Evolutionary conservation across 768 basidiomycete genomes (phyloP).

Genomic region (Lepiota venenata): DNA sequence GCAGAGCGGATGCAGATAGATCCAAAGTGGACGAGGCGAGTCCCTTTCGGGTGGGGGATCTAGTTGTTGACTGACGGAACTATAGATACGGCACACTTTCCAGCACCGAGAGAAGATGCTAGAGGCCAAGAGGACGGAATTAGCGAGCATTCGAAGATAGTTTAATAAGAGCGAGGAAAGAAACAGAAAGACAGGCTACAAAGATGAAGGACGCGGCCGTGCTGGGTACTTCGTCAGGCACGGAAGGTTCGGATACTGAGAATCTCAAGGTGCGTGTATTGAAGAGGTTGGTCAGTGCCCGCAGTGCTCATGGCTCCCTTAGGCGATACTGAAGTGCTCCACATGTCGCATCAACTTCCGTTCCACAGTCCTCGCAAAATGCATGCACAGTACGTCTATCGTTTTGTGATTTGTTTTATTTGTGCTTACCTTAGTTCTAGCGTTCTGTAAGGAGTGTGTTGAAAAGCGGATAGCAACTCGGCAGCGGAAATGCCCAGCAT

Average conservation of each 20-base stretch:
- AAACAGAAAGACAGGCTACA: not conserved
- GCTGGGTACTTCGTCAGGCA: not conserved
- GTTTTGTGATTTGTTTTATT: not conserved
- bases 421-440: constrained; percentile 32
- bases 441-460: constrained; percentile 82
- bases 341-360: constrained; percentile 81
- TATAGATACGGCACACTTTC: constrained; percentile 16
- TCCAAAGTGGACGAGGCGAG: constrained; percentile 38
- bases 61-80: not conserved
- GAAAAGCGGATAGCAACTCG: constrained; percentile 86
- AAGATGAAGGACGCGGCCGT: constrained; percentile 2
- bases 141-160: constrained; percentile 48
- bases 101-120: constrained; percentile 32
- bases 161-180: constrained; percentile 42
- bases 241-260: constrained; percentile 7
- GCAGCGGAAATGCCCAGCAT: constrained; percentile 93
- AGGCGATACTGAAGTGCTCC: constrained; percentile 87
- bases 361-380: constrained; percentile 79
- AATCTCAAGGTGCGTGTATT: constrained; percentile 5
- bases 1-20: constrained; percentile 34
- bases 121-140: constrained; percentile 30
- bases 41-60: not conserved
- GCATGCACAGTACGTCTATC: constrained; percentile 79
- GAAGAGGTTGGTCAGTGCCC: too few species aligned
- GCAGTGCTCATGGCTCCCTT: not conserved